These are phyloP conservation scores for Niebla homalea DNA, from an alignment of 495 filamentous ascomycete genomes.

Conservation along the genomic window DNA sequence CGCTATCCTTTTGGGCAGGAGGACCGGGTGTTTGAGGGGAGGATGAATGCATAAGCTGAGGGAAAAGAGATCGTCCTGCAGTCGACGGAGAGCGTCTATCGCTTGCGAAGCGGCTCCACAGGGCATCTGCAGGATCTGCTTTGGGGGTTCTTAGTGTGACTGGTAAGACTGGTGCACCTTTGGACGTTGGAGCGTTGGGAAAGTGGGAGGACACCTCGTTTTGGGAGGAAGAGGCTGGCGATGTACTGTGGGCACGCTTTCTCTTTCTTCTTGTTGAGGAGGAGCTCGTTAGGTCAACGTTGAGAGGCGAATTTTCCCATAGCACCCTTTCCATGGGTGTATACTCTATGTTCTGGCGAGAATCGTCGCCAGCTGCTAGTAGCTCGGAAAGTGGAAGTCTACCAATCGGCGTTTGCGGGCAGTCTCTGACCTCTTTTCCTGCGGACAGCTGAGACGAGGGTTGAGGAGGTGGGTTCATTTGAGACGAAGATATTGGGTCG, in stretches of 20 bases:
- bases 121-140: constrained; percentile 66
- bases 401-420: constrained; percentile 60
- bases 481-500: constrained; percentile 27
- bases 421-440: constrained; percentile 30
- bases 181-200: constrained; percentile 28
- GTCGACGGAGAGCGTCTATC: constrained; percentile 22
- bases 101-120: constrained; percentile 63
- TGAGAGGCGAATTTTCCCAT: constrained; percentile 49
- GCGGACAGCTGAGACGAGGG: constrained; percentile 19
- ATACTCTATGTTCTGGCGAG: constrained; percentile 26
- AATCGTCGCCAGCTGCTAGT: constrained; percentile 57
- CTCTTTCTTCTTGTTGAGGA: constrained; percentile 36
- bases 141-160: constrained; percentile 57
- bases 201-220: constrained; percentile 30
- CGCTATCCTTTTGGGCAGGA: constrained; percentile 30
- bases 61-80: constrained; percentile 36
- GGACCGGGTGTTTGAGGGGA: constrained; percentile 47
- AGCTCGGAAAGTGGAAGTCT: constrained; percentile 68
- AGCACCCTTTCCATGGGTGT: constrained; percentile 61
- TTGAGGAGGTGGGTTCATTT: constrained; percentile 20
- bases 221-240: constrained; percentile 60
- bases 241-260: constrained; percentile 73
- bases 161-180: constrained; percentile 39
- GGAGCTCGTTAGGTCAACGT: constrained; percentile 28
- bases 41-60: constrained; percentile 52